Evolutionary conservation across 1,284 basidiomycete genomes (phyloP), one percentile per base, ranked within the genome.

Genomic region (Leccinum subfulvum): DNA sequence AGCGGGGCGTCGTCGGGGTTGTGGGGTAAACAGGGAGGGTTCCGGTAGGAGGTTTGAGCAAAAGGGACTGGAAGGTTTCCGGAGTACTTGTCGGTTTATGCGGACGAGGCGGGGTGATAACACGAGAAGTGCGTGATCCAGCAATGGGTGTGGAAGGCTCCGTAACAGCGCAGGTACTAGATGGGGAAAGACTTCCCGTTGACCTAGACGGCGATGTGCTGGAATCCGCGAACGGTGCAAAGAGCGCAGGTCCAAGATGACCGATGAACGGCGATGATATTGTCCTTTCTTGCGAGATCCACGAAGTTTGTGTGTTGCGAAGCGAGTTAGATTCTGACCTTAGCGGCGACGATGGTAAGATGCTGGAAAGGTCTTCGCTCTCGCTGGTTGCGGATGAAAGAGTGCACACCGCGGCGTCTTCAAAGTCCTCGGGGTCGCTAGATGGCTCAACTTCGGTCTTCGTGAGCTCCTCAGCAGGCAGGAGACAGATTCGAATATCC

Each of bases 401-500:
- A 11, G 16, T 41, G 28, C 47, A 65, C 11, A 58, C 52, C 0
- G 65, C 61, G 2, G 37, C 35, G 44, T 67, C 69, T 35, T 73
- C 74, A 4, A 41, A 41, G 39, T 72, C 71, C 57, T 75, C 73
- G 3, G 39, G 62, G 44, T 73, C 67, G 11, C 69, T 70, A 7
- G 65, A 69, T 11, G 64, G 67, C 16, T 73, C 67, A 4, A 47
- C 6, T 7, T 73, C 60, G 16, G 33, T 26, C 23, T n/a, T 44
- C 7, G 16, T 18, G 14, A 23, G 51, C n/a, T 62, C 54, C 4
- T 62, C 37, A n/a, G 39, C 26, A 54, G 63, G 58, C 10, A 64
- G 62, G 56, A 84, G 69, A 63, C 80, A 82, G n/a, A 75, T 71
- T 37, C 71, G 76, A 49, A 87, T 76, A 56, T 77, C 72, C 26